Conservation (phyloP, 352 stramenopile genomes). For the Globisporangium cederbergense region DNA sequence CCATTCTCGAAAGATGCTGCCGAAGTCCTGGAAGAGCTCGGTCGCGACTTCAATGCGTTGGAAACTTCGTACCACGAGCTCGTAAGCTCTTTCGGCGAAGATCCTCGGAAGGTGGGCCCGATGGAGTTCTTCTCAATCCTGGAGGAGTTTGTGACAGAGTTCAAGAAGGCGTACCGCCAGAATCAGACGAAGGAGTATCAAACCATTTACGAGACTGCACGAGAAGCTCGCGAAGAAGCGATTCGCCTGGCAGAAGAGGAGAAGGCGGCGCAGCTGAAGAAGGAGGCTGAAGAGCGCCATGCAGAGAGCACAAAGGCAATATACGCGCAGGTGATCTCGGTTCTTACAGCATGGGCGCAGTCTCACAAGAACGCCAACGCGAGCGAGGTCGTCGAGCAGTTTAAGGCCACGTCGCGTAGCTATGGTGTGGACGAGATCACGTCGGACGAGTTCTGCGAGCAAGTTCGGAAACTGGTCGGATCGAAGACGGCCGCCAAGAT, state of each 20-base stretch:
- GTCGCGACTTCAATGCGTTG: slow-evolving; percentile 66
- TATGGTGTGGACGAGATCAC: slow-evolving; percentile 68
- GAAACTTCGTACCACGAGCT: slow-evolving; percentile 78
- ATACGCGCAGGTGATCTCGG: slow-evolving; percentile 64
- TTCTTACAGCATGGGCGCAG: slow-evolving; percentile 57
- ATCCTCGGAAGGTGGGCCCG: slow-evolving; percentile 72
- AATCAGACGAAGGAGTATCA: slow-evolving; percentile 88
- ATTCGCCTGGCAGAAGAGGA: slow-evolving; percentile 38
- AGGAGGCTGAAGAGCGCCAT: slow-evolving; percentile 54
- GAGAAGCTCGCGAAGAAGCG: slow-evolving; percentile 42
- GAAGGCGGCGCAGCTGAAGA: slow-evolving; percentile 41
- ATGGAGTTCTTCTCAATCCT: slow-evolving; percentile 84
- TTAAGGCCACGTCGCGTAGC: slow-evolving; percentile 50
- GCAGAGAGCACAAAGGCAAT: slow-evolving; percentile 52
- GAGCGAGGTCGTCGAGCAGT: slow-evolving; percentile 50
- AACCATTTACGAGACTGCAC: slow-evolving; percentile 66
- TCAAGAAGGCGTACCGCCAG: slow-evolving; percentile 87
- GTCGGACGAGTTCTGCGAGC: slow-evolving; percentile 67
- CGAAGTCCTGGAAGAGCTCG: slow-evolving; percentile 78
- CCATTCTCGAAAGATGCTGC: slow-evolving; percentile 79
- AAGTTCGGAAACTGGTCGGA: slow-evolving; percentile 63
- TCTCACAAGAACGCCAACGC: slow-evolving; percentile 49
- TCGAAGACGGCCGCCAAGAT: slow-evolving; percentile 73
- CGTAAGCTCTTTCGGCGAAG: slow-evolving; percentile 80
- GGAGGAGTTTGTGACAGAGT: slow-evolving; percentile 81